Evolutionary conservation across 495 filamentous ascomycete species (phyloP), one percentile per base, ranked within the genome.

Genomic region (Penicillium argentinense): DNA sequence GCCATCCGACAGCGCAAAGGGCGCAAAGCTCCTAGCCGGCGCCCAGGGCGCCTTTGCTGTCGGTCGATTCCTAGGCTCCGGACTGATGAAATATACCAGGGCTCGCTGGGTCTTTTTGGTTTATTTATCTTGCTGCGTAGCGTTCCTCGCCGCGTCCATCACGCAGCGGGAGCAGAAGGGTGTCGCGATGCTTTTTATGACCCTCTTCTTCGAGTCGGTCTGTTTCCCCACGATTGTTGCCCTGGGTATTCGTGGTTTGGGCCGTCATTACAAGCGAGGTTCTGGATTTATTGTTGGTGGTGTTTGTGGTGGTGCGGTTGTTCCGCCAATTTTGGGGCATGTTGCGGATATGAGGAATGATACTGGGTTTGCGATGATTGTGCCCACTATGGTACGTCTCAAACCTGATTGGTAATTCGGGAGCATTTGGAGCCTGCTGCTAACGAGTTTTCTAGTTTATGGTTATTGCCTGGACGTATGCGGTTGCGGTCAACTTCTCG

Each of bases 181-280:
- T 17, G 49, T 84, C 39, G 64, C 60, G 21, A 77, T 79, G 69
- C 63, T 84, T 8, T 80, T 72, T 50, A 25, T 78, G 33, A 73
- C 72, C 9, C 72, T 83, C 9, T 84, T 84, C 67, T 84, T 83
- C 54, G 78, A 84, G 59, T 77, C 73, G 3, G 74, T 82, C 46
- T 79, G 77, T 38, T 83, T 83, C 65, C 81, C 81, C 2, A 83
- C 81, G 4, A 83, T 85, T 49, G 74, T 84, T 43, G 78, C 80
- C 0, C 68, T 85, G 22, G 75, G 78, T 5, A 84, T 83, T 39
- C 71, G 79, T 3, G 81, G 79, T 6, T 63, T 85, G 0, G 80
- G 82, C 2, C 72, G 75, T 19, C 76, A 83, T 60, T 81, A 78
- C 4, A 83, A 83, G 59, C 68, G 72, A 16, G 80, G 78, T 4